Evolutionary conservation across 371 early-diverging fungal genomes (phyloP).

Genomic region (Mortierella sp.): DNA sequence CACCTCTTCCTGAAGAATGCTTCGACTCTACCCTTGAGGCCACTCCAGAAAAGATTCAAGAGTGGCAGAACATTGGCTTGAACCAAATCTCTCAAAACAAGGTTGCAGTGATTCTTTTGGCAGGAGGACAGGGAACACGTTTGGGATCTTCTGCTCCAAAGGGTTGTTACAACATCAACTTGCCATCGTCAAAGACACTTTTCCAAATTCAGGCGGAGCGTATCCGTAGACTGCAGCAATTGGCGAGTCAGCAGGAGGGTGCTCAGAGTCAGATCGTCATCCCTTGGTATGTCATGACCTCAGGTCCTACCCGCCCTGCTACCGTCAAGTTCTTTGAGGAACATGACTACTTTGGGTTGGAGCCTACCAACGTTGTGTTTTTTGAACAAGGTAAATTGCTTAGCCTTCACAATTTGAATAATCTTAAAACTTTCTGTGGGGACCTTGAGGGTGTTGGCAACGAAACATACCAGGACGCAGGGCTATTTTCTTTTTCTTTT

Average conservation of each 20-base stretch:
- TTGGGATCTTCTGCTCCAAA: conserved; percentile 91
- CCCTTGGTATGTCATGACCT: conserved; percentile 97
- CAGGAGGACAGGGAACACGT: conserved; percentile 93
- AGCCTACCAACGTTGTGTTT: conserved; percentile 84
- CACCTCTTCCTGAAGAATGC: conserved; percentile 82
- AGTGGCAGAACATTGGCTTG: conserved; percentile 85
- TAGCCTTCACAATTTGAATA: neutral
- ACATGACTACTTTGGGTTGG: conserved; percentile 86
- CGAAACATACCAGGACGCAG: neutral
- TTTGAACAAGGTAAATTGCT: conserved; percentile 81
- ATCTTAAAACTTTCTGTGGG: neutral
- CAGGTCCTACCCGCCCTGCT: conserved; percentile 88
- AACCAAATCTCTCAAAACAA: conserved; percentile 84
- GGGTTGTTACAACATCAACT: conserved; percentile 92
- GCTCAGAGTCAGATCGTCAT: conserved; percentile 66
- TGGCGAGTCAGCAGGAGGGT: conserved; percentile 67
- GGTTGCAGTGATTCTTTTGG: conserved; percentile 95
- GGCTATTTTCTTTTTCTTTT: conserved; percentile 17
- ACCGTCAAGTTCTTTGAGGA: conserved; percentile 83
- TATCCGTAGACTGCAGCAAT: conserved; percentile 83
- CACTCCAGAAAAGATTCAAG: conserved; percentile 64
- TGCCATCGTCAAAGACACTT: conserved; percentile 89
- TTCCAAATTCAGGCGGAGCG: conserved; percentile 96
- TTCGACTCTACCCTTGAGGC: conserved; percentile 82
- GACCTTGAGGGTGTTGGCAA: too few species aligned